Conservation (phyloP, 2,329 filamentous ascomycete species). For the Verticillium dahliae region DNA sequence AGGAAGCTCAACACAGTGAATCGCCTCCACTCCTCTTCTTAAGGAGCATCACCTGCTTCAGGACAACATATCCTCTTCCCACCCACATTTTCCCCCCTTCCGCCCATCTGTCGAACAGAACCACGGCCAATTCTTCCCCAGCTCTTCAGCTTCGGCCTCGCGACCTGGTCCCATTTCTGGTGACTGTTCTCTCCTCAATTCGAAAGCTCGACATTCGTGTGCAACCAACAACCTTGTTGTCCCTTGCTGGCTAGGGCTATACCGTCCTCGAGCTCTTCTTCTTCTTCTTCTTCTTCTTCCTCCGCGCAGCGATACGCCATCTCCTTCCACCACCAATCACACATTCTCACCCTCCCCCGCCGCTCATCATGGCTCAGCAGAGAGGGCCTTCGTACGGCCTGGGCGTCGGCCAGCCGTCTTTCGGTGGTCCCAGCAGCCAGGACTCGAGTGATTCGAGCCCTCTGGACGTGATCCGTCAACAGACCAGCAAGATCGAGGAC, state of each 20-base stretch:
- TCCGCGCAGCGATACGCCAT: neutral
- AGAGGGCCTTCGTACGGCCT: conserved; percentile 13
- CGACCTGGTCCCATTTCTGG: neutral
- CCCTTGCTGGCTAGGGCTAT: neutral
- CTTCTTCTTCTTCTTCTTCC: neutral
- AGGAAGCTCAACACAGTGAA: neutral
- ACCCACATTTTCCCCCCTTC: neutral
- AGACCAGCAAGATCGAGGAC: conserved; percentile 98
- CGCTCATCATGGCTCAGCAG: conserved; percentile 11
- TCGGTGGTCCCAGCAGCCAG: conserved; percentile 7
- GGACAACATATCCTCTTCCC: neutral
- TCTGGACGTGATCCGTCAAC: conserved; percentile 82
- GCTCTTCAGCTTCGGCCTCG: neutral
- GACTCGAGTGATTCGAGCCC: conserved; percentile 54
- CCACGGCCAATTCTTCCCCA: neutral
- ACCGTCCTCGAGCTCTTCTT: neutral
- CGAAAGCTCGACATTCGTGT: neutral
- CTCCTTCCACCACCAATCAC: neutral
- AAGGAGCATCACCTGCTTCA: neutral
- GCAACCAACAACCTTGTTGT: neutral
- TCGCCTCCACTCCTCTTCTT: neutral
- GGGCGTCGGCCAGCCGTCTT: conserved; percentile 10
- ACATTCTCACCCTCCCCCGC: neutral
- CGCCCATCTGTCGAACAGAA: neutral
- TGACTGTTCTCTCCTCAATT: neutral